Base-by-base conservation (phyloP, 140 eudicot genomes). In the Cichorium intybus region DNA sequence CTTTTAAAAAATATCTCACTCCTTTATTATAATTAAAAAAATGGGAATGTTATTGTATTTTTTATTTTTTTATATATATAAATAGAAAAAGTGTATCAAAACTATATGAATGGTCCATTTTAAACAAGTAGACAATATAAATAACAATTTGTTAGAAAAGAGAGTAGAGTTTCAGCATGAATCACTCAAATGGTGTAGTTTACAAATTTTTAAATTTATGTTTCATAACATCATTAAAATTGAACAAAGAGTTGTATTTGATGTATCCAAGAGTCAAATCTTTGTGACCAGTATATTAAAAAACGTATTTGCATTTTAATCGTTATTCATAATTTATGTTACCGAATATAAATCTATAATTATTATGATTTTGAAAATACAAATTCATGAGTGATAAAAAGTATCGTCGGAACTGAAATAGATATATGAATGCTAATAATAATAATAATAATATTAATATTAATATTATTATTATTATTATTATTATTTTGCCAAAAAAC, bases 1-100 rank as follows among this genome's bases (percentile, higher is more conserved):
- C 46, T 20, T 56, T 56, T 16, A 24, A 7, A 7, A 56, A 56
- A 56, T 56, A 56, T 56, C 62, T 56, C n/a, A 27, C 46, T 29
- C 6, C 11, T 8, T 24, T n/a, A n/a, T 53, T 23, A 22, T 21
- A 51, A 6, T 4, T 2, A 2, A 15, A 26, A 26, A 29, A 5
- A 54, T 12, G 10, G 35, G 20, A 54, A 54, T 14, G 11, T 7
- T 16, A 5, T 1, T 23, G 9, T 11, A 12, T 55, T 15, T 4
- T 4, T 3, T 24, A 9, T 54, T 55, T 55, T 1, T 1, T 55
- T 12, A 3, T 47, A 5, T 17, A 17, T 18, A 17, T 26, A 49
- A 17, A 20, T 4, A 4, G 7, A 9, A 10, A 7, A 7, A 21
- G 12, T 18, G 7, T 49, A 18, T 9, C 23, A 31, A 57, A 17